A percentile compares a stretch with the other conserved stretches of the same genome.
These are phyloP conservation scores for Aspergillus intermedius DNA, from an alignment of 2,329 filamentous ascomycete species.

Conservation along the genomic window DNA sequence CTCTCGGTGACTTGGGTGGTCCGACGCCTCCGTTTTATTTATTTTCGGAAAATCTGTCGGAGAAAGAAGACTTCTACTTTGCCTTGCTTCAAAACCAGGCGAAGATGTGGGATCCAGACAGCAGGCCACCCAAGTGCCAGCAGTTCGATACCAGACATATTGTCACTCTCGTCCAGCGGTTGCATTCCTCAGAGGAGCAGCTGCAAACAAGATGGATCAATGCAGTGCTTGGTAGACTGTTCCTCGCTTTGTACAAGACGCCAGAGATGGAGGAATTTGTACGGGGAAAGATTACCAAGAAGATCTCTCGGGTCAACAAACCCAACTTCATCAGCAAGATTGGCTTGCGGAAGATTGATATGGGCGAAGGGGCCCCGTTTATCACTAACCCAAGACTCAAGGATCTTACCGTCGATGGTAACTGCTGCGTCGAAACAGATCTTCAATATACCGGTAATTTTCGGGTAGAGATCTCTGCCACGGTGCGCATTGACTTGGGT, in stretches of 20 bases:
- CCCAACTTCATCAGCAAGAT: slow-evolving; percentile 84
- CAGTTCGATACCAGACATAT: slow-evolving; percentile 80
- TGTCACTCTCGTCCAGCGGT: slow-evolving; percentile 77
- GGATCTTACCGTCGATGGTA: slow-evolving; percentile 85
- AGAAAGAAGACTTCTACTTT: slow-evolving; percentile 98
- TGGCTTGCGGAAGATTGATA: slow-evolving; percentile 72
- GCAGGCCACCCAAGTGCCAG: slow-evolving; percentile 60
- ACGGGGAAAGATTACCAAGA: slow-evolving; percentile 83
- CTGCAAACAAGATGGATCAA: slow-evolving; percentile 90
- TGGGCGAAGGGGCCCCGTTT: slow-evolving; percentile 78
- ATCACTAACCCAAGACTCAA: slow-evolving; percentile 83
- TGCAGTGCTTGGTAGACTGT: slow-evolving; percentile 79
- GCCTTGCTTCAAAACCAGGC: slow-evolving; percentile 80
- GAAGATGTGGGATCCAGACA: slow-evolving; percentile 52
- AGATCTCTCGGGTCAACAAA: slow-evolving; percentile 88
- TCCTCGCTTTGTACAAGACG: slow-evolving; percentile 82
- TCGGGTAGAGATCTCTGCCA: slow-evolving; percentile 83
- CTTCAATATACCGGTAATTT: slow-evolving; percentile 85
- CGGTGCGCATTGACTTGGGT: slow-evolving; percentile 84
- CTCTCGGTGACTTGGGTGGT: slow-evolving; percentile 48
- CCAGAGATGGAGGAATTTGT: slow-evolving; percentile 72
- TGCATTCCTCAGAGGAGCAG: slow-evolving; percentile 89
- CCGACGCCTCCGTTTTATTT: slow-evolving; percentile 80
- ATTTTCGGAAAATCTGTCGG: slow-evolving; percentile 90
- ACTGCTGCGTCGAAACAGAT: slow-evolving; percentile 80